Evolutionary conservation across 169 alveolate species (phyloP).

Genomic region (Eimeria brunetti): DNA sequence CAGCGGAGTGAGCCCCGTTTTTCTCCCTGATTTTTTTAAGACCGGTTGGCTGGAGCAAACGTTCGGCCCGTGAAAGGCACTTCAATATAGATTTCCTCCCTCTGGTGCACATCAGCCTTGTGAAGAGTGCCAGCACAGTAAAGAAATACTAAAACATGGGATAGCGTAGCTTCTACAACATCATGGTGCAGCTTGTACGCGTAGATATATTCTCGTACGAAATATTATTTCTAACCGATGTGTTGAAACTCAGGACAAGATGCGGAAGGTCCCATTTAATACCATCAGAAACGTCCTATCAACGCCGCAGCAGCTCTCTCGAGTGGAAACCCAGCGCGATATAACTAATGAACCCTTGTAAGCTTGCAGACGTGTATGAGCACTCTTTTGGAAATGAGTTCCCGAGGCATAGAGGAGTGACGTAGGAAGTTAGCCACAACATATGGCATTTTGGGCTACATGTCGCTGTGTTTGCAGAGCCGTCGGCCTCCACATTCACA

Average conservation of each 20-base stretch:
- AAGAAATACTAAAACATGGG: background rate
- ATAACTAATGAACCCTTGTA: slow-evolving; percentile 43
- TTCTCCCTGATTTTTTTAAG: background rate
- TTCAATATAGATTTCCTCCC: background rate
- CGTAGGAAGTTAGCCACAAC: background rate
- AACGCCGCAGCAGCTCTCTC: slow-evolving; percentile 56
- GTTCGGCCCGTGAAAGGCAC: background rate
- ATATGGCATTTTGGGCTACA: background rate
- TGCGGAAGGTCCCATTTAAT: slow-evolving; percentile 47
- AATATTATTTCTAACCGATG: background rate
- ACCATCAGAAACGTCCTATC: slow-evolving; percentile 33
- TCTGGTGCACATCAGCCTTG: background rate
- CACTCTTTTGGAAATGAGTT: background rate
- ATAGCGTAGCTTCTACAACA: background rate
- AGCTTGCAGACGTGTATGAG: background rate
- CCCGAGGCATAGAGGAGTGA: background rate
- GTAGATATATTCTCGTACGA: background rate
- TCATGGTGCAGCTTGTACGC: background rate
- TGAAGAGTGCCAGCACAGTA: background rate
- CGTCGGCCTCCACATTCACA: slow-evolving; percentile 46
- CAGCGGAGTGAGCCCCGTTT: slow-evolving; percentile 15
- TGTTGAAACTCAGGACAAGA: slow-evolving; percentile 51
- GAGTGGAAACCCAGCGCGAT: slow-evolving; percentile 54
- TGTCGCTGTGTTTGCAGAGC: slow-evolving; percentile 37
- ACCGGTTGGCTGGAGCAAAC: background rate